Conservation (phyloP, 305 asterid species). For the Fraxinus floribunda region DNA sequence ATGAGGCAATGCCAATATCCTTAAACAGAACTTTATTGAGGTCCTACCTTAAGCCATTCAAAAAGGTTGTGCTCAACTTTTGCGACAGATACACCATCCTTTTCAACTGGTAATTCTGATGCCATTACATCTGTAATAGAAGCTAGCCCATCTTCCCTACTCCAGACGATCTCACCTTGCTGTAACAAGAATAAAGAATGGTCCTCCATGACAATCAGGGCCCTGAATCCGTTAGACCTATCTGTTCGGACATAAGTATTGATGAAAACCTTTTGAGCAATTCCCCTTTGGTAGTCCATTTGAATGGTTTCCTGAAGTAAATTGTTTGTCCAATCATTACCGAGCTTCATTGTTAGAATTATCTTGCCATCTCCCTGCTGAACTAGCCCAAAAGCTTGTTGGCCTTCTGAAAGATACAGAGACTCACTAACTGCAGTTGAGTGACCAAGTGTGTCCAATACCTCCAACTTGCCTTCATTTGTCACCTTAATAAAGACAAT, state of each 20-base stretch:
- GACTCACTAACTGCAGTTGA: conserved; percentile 70
- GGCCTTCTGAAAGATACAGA: conserved; percentile 56
- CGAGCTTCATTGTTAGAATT: conserved; percentile 62
- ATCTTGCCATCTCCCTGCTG: conserved; percentile 60
- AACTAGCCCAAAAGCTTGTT: conserved; percentile 68
- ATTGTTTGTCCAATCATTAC: conserved; percentile 59
- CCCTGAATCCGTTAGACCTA: conserved; percentile 90
- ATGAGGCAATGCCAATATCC: neutral
- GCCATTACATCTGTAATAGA: conserved; percentile 82
- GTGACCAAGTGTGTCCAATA: conserved; percentile 49
- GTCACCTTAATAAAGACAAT: conserved; percentile 51
- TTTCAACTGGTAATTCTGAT: conserved; percentile 82
- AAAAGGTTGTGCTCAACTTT: conserved; percentile 89
- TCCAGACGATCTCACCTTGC: conserved; percentile 93
- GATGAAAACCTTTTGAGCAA: conserved; percentile 71
- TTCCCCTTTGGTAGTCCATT: conserved; percentile 73
- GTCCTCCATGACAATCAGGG: conserved; percentile 94
- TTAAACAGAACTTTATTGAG: conserved; percentile 19
- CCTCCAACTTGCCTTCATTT: conserved; percentile 51
- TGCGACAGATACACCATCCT: conserved; percentile 88
- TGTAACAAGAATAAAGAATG: conserved; percentile 77
- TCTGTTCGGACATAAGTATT: conserved; percentile 80
- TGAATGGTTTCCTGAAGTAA: conserved; percentile 63
- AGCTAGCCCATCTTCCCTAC: conserved; percentile 94
- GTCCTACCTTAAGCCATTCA: conserved; percentile 92